Percentiles rank a stretch among this genome's conserved stretches.
Evolutionary conservation across 2,329 filamentous ascomycete genomes (phyloP).

Genomic region (Diaporthe sp.): DNA sequence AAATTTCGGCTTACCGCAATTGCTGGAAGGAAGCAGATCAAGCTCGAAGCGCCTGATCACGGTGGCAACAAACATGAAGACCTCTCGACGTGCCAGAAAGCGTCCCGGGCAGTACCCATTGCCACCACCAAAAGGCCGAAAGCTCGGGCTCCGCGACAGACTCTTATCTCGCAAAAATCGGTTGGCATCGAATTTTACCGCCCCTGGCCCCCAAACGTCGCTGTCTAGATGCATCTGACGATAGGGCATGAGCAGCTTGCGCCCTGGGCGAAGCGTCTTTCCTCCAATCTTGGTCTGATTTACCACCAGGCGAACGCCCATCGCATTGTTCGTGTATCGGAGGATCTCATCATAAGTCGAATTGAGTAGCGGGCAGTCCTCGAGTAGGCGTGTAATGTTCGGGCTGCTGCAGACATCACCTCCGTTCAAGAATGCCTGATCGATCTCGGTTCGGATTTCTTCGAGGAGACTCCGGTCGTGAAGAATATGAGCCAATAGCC

Average conservation of each 20-base stretch:
- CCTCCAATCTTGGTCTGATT: not conserved
- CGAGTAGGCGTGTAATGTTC: not conserved
- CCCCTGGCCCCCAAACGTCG: not conserved
- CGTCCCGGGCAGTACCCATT: not conserved
- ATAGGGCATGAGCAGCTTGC: constrained; percentile 10
- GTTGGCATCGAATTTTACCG: not conserved
- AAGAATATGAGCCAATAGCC: not conserved
- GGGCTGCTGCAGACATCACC: not conserved
- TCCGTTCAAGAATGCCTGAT: not conserved
- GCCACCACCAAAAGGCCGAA: not conserved
- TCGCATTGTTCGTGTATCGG: not conserved
- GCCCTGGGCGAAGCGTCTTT: not conserved
- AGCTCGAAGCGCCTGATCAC: not conserved
- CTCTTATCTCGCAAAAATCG: not conserved
- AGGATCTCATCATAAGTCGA: not conserved
- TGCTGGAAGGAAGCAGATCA: not conserved
- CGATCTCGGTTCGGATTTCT: not conserved
- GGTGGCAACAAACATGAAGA: constrained; percentile 2
- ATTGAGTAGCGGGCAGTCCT: not conserved
- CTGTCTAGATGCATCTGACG: not conserved
- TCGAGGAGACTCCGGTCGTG: not conserved
- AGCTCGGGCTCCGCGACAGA: not conserved
- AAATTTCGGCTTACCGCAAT: not conserved
- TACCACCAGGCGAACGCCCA: not conserved
- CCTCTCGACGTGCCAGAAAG: not conserved